Percentiles rank a stretch among this genome's conserved stretches.
Conservation (phyloP, 257 asterid species). For the Gardenia jasminoides region DNA sequence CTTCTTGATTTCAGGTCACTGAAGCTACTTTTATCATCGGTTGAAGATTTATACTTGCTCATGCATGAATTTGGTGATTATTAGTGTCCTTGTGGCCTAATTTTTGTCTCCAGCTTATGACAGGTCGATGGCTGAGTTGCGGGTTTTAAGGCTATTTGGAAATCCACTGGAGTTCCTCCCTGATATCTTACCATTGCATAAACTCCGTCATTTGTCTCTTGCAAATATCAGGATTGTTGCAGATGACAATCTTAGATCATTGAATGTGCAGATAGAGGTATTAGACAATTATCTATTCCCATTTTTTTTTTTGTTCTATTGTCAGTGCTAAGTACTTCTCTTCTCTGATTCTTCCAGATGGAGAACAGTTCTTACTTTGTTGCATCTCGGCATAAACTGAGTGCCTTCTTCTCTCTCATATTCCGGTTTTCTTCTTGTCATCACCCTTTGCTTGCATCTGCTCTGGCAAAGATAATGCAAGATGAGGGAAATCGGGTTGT, state of each 20-base stretch:
- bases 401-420: conserved; percentile 97
- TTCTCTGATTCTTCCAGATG: conserved; percentile 56
- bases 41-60: conserved; percentile 7
- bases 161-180: conserved; percentile 99
- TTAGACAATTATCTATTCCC: conserved; percentile 22
- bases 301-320: conserved; percentile 4
- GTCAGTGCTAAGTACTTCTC: conserved; percentile 15
- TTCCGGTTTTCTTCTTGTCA: conserved; percentile 99
- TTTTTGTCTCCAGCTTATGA: conserved; percentile 46
- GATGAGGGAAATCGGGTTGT: conserved; percentile 89
- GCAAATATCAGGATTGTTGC: conserved; percentile 93
- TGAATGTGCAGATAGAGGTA: conserved; percentile 96
- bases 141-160: conserved; percentile 86
- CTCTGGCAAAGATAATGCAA: conserved; percentile 96
- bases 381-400: conserved; percentile 94
- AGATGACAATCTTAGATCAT: conserved; percentile 83
- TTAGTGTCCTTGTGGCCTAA: conserved; percentile 34
- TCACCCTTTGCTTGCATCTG: conserved; percentile 97
- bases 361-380: conserved; percentile 94
- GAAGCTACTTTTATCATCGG: conserved; percentile 24
- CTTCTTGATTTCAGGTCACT: conserved; percentile 98
- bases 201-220: conserved; percentile 94
- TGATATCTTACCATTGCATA: conserved; percentile 80
- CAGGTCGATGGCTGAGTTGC: conserved; percentile 93
- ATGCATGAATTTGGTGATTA: conserved; percentile 9